Percentiles rank a stretch among this genome's conserved stretches.
phyloP scores from a whole-genome alignment of 2,329 filamentous ascomycete genomes.

The Allantophomopsis cytisporea region DNA sequence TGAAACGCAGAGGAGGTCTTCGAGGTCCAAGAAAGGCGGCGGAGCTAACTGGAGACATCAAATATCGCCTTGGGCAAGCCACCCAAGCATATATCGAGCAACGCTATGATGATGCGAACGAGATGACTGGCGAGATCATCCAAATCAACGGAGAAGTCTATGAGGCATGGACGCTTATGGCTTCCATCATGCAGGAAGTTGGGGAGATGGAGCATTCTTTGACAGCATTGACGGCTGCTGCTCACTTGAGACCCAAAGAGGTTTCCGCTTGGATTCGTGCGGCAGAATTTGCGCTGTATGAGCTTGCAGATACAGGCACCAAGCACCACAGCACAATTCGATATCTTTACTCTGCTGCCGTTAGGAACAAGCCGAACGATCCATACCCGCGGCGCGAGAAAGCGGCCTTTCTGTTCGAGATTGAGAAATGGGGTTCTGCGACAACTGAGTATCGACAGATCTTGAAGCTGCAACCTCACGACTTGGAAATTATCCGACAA shows the following conservation, averaged over 20 bases:
- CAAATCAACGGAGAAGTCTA: conserved; percentile 55
- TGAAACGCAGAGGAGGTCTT: conserved; percentile 2
- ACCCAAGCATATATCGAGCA: conserved; percentile 52
- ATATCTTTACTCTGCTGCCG: conserved; percentile 44
- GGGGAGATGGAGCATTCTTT: conserved; percentile 42
- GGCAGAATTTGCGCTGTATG: conserved; percentile 40
- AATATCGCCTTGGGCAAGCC: conserved; percentile 49
- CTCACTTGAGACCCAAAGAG: conserved; percentile 48
- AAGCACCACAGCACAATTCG: conserved; percentile 38
- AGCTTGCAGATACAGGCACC: conserved; percentile 28
- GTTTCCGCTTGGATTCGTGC: conserved; percentile 42
- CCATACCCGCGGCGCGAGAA: conserved; percentile 44
- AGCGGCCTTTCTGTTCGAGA: conserved; percentile 41
- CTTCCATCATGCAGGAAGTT: conserved; percentile 46
- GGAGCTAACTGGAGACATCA: conserved; percentile 60
- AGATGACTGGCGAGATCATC: conserved; percentile 47
- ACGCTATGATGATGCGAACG: conserved; percentile 44
- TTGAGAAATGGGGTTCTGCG: conserved; percentile 37
- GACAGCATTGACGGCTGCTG: conserved; percentile 45
- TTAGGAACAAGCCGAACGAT: conserved; percentile 37
- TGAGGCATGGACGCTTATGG: conserved; percentile 49
- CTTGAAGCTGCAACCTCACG: conserved; percentile 31
- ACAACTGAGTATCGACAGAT: conserved; percentile 42
- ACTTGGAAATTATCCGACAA: conserved; percentile 23
- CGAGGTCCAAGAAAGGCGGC: conserved; percentile 38